phyloP scores from a whole-genome alignment of 768 basidiomycete genomes.

The Leccinum subgranulosum region DNA sequence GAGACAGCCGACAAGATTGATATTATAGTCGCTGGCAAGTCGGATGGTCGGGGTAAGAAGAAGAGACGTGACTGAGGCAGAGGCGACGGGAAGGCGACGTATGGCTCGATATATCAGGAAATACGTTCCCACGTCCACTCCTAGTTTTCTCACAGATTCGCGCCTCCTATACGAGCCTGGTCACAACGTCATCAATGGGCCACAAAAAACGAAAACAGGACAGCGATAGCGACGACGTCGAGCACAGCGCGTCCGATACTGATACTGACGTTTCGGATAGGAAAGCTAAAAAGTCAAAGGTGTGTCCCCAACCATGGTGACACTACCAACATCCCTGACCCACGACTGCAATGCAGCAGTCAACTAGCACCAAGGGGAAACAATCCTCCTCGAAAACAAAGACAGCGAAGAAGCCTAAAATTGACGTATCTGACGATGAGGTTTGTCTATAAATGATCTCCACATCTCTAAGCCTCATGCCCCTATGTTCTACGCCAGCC shows the following conservation, averaged over 20 bases:
- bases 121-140: constrained; percentile 16
- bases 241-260: constrained; percentile 10
- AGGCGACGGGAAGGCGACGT: constrained; percentile 17
- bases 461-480: neutral
- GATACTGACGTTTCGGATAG: constrained; percentile 12
- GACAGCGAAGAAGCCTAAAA: constrained; percentile 39
- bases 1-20: constrained; percentile 8
- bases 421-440: constrained; percentile 1
- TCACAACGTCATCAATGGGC: constrained; percentile 4
- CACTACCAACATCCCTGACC: neutral
- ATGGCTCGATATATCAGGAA: constrained; percentile 33
- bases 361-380: constrained; percentile 3
- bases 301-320: neutral
- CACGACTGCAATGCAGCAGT: neutral
- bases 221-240: constrained; percentile 15
- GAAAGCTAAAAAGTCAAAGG: constrained; percentile 14
- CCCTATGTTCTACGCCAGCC: constrained; percentile 19
- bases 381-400: constrained; percentile 11
- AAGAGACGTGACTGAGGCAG: constrained; percentile 3
- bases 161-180: neutral
- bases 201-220: constrained; percentile 18
- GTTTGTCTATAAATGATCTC: constrained; percentile 3
- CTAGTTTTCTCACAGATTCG: constrained; percentile 4
- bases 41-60: constrained; percentile 9
- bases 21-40: neutral